Evolutionary conservation across 106 monocot species (phyloP), one percentile per base, ranked within the genome.

Genomic region (Ottelia alismoides): DNA sequence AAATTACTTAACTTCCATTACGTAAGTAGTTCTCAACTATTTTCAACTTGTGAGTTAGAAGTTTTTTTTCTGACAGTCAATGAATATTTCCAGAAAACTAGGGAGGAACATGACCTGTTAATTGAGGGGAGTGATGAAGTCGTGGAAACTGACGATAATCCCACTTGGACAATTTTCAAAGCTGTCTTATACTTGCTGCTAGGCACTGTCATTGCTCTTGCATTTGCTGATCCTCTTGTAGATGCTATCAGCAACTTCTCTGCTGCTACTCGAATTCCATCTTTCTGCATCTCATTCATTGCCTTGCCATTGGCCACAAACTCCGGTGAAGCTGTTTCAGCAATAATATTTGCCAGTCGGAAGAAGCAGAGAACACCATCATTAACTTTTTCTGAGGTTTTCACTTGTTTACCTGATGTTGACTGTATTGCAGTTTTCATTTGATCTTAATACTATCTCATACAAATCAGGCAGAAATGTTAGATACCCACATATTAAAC

Each of bases 1-100:
- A 80, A 64, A 47, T 78, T 93, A 18, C 57, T 73, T 40, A 78
- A 85, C 32, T 96, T 89, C 62, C 78, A 85, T 64, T 9, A 4
- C 68, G 94, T 96, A 67, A 66, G 63, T 66, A 59, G 1, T 45
- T 55, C 29, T 22, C 30, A 3, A 25, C 23, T 20, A 11, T 22
- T 58, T 55, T 25, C 51, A 16, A 51, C 14, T 20, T 22, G 51
- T 9, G 27, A 14, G 25, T 17, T 25, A 17, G 14, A 43, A 2
- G 18, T 27, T 18, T 18, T 7, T 32, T 11, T 31, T 65, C 23
- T 30, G 3, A 18, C n/a, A n/a, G n/a, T n/a, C 14, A 20, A 26
- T 11, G 1, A 2, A 11, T 27, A 27, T 28, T 5, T 59, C 25
- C 68, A 68, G 68, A 68, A 20, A 68, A 43, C 35, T 26, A 10